A percentile compares a stretch with the other conserved stretches of the same genome.
Evolutionary conservation across 164 flowering plant species (phyloP).

Genomic region (Chimonanthus salicifolius): DNA sequence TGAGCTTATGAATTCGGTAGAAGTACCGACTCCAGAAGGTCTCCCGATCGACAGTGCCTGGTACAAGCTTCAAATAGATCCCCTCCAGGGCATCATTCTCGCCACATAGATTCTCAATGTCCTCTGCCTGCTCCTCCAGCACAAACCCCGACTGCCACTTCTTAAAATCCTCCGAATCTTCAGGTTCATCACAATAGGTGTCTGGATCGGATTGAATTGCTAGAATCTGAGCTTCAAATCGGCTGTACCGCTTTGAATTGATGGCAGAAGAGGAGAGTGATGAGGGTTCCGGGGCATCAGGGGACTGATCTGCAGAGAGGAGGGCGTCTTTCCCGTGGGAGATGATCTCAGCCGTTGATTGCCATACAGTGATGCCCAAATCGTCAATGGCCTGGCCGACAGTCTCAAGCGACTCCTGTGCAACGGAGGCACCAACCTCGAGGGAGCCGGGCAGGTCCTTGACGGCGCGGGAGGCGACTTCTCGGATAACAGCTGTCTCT

Average conservation of each 20-base stretch:
- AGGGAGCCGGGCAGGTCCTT: slow-evolving; percentile 60
- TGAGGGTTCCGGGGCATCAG: slow-evolving; percentile 12
- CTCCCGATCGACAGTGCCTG: slow-evolving; percentile 40
- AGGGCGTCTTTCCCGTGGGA: slow-evolving; percentile 50
- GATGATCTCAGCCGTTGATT: slow-evolving; percentile 57
- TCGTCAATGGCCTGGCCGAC: slow-evolving; percentile 78
- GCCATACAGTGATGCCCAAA: slow-evolving; percentile 57
- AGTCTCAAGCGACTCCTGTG: slow-evolving; percentile 69
- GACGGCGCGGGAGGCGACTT: slow-evolving; percentile 57
- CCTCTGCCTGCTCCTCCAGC: slow-evolving; percentile 48
- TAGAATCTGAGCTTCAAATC: slow-evolving; percentile 50
- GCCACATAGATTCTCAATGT: slow-evolving; percentile 41
- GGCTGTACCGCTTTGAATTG: slow-evolving; percentile 39
- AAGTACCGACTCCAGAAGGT: slow-evolving; percentile 76
- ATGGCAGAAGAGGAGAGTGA: slow-evolving; percentile 7
- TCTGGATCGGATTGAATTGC: slow-evolving; percentile 42
- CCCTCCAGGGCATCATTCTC: slow-evolving; percentile 44
- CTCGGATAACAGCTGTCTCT: slow-evolving; percentile 59
- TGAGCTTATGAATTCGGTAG: slow-evolving; percentile 52
- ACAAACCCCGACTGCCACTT: slow-evolving; percentile 62
- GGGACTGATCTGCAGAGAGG: slow-evolving; percentile 22
- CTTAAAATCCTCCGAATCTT: slow-evolving; percentile 50
- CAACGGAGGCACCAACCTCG: slow-evolving; percentile 66
- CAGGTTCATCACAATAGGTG: slow-evolving; percentile 55
- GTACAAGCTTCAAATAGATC: slow-evolving; percentile 52